A percentile compares a stretch with the other conserved stretches of the same genome.
These are phyloP conservation scores for Zarea fungicola DNA, from an alignment of 2,329 filamentous ascomycete genomes.

Conservation along the genomic window DNA sequence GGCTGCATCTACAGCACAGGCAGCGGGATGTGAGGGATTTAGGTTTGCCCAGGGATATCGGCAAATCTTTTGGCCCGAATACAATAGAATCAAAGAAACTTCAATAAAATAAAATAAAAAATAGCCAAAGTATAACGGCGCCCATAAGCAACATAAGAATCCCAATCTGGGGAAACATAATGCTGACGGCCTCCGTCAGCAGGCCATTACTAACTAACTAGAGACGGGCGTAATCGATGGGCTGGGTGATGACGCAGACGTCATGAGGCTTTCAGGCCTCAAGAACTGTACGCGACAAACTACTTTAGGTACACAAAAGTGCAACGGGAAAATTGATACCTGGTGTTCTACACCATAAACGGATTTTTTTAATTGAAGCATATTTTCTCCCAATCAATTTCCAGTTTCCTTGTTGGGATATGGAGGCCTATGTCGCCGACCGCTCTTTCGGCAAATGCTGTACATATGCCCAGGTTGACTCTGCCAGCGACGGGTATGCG, in stretches of 20 bases:
- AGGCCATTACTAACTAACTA: slow-evolving; percentile 4
- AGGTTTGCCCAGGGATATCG: not conserved
- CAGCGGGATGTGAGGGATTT: not conserved
- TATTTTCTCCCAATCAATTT: no score
- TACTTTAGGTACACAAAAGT: not conserved
- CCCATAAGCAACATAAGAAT: not conserved
- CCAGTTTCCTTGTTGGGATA: no score
- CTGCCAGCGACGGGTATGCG: no score
- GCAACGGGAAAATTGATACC: no score
- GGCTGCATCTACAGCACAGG: no score
- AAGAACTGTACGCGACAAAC: not conserved
- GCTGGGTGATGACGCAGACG: slow-evolving; percentile 12
- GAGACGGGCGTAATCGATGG: slow-evolving; percentile 2
- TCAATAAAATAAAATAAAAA: not conserved
- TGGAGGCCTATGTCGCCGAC: no score
- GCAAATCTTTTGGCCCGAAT: no score
- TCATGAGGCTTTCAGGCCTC: slow-evolving; percentile 9
- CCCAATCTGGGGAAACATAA: not conserved
- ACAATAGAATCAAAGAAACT: not conserved
- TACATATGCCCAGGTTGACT: no score
- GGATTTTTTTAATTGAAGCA: no score
- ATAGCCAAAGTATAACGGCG: not conserved
- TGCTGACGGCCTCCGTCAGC: slow-evolving; percentile 7
- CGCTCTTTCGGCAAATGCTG: no score
- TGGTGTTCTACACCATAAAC: no score